Base-by-base conservation (phyloP, 768 basidiomycete genomes). In the Boletus rubroflammeus region DNA sequence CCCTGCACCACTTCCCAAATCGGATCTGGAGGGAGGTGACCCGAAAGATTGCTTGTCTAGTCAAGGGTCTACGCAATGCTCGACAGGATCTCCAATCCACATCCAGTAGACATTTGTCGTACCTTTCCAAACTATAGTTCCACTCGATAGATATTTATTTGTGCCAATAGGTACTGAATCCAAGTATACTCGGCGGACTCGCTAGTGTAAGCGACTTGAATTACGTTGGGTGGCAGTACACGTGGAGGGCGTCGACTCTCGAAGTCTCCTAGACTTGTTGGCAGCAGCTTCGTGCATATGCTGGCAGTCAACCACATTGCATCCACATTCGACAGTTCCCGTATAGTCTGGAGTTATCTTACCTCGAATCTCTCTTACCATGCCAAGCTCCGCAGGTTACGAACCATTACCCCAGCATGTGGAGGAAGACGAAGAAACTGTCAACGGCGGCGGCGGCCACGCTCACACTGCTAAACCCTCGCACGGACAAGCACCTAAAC, bases 301-400 rank as follows among this genome's bases (percentile, higher is more conserved):
- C 41, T 66, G 55, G 54, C 40, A 46, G 50, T 44, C 25, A 41
- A 47, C 63, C 56, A 36, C 66, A 57, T 53, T 64, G 54, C 53
- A 42, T 38, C 53, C 43, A 45, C 50, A 44, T 55, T 25, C 41
- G 35, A 63, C 55, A 28, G 3, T 44, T 41, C 13, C 21, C 35
- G 17, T 23, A 29, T 31, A 55, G 28, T 51, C 38, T 51, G 38
- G 11, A 36, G 19, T n/a, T 9, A 14, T 40, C 57, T 26, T n/a
- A 19, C 44, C 15, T 40, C 41, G 34, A 35, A 53, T 17, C 38
- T 40, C 42, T 50, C 47, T 51, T 60, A 50, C 32, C 11, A 80
- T 80, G 79, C 73, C 76, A 17, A 73, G 67, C 56, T 66, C 75
- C 49, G 63, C 78, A 32, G 78, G 77, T 45, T 80, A 80, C 57